phyloP scores from a whole-genome alignment of 75 land plant species.

The Azolla pinnata region DNA sequence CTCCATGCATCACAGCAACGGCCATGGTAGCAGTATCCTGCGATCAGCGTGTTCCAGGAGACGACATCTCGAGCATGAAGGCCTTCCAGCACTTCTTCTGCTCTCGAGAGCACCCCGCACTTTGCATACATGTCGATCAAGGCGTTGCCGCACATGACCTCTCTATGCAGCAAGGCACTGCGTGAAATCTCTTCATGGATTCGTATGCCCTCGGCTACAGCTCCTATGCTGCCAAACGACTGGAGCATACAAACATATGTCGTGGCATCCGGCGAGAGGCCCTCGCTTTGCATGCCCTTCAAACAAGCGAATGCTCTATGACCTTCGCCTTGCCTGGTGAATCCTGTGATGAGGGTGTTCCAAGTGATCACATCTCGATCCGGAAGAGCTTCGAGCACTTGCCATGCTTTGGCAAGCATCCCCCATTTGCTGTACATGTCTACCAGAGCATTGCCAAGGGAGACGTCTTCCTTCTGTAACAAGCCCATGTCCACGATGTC shows the following conservation, averaged over 20 bases:
- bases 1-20: not conserved
- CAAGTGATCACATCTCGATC: not conserved
- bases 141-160: not conserved
- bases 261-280: conserved; percentile 11
- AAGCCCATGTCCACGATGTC: not conserved
- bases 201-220: not conserved
- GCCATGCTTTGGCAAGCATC: not conserved
- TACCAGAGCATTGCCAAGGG: not conserved
- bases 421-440: conserved; percentile 2
- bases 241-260: conserved; percentile 4
- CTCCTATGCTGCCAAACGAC: not conserved
- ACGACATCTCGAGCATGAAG: not conserved
- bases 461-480: not conserved
- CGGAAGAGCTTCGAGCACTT: not conserved
- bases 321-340: conserved; percentile 13
- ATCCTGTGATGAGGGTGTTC: not conserved
- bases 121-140: not conserved
- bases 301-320: conserved; percentile 14
- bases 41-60: not conserved
- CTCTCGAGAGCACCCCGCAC: not conserved
- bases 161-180: not conserved
- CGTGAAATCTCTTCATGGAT: not conserved
- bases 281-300: conserved; percentile 14
- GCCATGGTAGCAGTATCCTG: not conserved
- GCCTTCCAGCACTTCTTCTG: not conserved